Conservation (phyloP, 768 basidiomycete genomes). For the Tricholoma matsutake region DNA sequence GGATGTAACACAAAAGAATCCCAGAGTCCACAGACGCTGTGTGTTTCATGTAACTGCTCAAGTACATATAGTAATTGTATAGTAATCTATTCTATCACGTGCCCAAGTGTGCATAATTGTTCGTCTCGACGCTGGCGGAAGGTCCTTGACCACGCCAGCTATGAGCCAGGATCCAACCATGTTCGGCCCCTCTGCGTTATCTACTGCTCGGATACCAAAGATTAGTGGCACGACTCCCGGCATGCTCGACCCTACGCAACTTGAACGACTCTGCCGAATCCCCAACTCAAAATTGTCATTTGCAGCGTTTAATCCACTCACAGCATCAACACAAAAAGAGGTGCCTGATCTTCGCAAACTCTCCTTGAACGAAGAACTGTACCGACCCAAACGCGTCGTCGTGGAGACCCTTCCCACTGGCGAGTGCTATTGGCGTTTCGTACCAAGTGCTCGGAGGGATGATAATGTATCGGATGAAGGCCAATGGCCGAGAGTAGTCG, state of each 20-base stretch:
- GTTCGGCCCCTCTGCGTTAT: constrained; percentile 15
- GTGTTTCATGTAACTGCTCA: too few species aligned
- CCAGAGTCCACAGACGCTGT: background rate
- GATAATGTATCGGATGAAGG: constrained; percentile 65
- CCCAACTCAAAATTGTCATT: constrained; percentile 63
- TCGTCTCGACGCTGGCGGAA: too few species aligned
- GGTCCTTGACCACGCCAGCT: background rate
- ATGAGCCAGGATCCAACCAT: constrained; percentile 4
- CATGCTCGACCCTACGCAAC: constrained; percentile 60
- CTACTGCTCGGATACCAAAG: constrained; percentile 14
- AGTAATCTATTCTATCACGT: background rate
- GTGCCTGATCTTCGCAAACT: constrained; percentile 37
- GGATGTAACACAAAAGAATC: background rate
- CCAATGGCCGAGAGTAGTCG: constrained; percentile 61
- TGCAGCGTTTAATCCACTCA: constrained; percentile 69
- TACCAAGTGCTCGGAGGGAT: constrained; percentile 62
- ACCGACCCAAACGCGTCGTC: constrained; percentile 68
- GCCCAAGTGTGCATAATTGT: background rate
- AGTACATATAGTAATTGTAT: too few species aligned
- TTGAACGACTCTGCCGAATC: constrained; percentile 55
- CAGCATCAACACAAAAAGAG: constrained; percentile 44
- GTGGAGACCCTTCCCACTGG: constrained; percentile 62
- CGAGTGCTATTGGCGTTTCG: constrained; percentile 68
- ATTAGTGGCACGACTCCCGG: constrained; percentile 56
- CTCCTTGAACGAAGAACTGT: constrained; percentile 43